Evolutionary conservation across 1,139 yeast genomes (phyloP), one percentile per base, ranked within the genome.

Genomic region (Pichia sp.): DNA sequence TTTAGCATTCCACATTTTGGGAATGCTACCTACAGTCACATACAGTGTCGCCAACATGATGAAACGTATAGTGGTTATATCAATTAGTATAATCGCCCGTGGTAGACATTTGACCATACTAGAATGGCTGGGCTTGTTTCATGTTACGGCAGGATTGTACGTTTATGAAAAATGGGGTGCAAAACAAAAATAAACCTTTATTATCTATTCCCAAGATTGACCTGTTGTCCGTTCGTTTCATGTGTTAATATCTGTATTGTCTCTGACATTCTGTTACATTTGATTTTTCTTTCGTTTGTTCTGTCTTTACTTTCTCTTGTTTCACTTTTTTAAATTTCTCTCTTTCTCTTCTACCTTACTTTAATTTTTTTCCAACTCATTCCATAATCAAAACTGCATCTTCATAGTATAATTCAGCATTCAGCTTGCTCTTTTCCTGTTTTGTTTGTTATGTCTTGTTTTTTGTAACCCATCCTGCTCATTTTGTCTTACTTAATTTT

Each of bases 41-140:
- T 92, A 90, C 70, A 87, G 96, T 23, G 88, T 92, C 61, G 97
- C 97, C 31, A 87, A 87, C 62, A 82, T 92, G 65, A 75, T 90
- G 75, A 92, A 92, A 70, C 80, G 97, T 60, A 89, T 92, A 47
- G 86, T 89, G 23, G 90, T 92, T 42, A 90, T 92, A 50, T 72
- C 85, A 13, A 84, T 87, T 53, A 90, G 97, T n/a, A 84, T 92
- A 65, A 56, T 87, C 4, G 81, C 93, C 81, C 87, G 89, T 71
- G 80, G 88, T 68, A 74, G 86, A 69, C 67, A 69, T 59, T 50
- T 79, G 71, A 70, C 79, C 49, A 69, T 81, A 11, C 78, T 65
- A 90, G 97, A 16, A 75, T 85, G 56, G 57, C 72, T 36, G 67
- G 90, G 69, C 82, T 95, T 29, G 72, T 76, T 57, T 53, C 71